Percentiles rank a stretch among this genome's conserved stretches.
Conservation (phyloP, 1,284 basidiomycete genomes). For the Rhodotorula sp. region DNA sequence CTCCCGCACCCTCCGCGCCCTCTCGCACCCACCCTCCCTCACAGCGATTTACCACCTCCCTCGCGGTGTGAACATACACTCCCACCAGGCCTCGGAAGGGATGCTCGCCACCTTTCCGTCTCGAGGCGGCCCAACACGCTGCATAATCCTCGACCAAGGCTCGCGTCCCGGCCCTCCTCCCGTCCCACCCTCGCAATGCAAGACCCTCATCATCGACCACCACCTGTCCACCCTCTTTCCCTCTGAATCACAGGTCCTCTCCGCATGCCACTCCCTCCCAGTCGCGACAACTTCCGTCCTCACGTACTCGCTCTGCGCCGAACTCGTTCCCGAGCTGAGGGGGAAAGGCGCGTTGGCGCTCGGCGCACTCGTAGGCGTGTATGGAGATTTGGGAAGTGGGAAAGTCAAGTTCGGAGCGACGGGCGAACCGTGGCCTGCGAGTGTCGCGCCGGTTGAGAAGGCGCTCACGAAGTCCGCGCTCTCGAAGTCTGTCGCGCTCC, state of each 20-base stretch:
- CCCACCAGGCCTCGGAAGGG: constrained; percentile 20
- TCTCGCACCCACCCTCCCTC: constrained; percentile 34
- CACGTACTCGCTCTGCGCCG: constrained; percentile 34
- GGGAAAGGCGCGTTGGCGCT: constrained; percentile 5
- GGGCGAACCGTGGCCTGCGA: constrained; percentile 34
- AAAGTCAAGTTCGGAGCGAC: constrained; percentile 35
- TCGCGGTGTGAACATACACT: constrained; percentile 34
- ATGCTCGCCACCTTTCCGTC: constrained; percentile 21
- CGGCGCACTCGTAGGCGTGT: constrained; percentile 39
- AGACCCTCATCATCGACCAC: constrained; percentile 42
- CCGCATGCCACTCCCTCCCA: constrained; percentile 39
- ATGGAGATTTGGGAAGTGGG: constrained; percentile 39
- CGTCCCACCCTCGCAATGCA: constrained; percentile 18
- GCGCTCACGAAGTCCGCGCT: constrained; percentile 36
- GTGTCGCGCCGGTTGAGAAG: constrained; percentile 30
- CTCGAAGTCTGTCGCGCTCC: constrained; percentile 34
- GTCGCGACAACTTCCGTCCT: constrained; percentile 42
- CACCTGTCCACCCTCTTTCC: constrained; percentile 40
- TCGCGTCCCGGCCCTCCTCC: constrained; percentile 37
- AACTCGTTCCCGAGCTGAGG: constrained; percentile 8
- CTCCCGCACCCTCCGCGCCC: constrained; percentile 11
- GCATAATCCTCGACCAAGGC: constrained; percentile 42
- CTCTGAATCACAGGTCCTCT: constrained; percentile 22
- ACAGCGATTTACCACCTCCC: constrained; percentile 38
- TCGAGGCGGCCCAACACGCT: constrained; percentile 14